These are phyloP conservation scores for Pyracantha coccinea DNA, from an alignment of 331 rosid species.

Conservation along the genomic window DNA sequence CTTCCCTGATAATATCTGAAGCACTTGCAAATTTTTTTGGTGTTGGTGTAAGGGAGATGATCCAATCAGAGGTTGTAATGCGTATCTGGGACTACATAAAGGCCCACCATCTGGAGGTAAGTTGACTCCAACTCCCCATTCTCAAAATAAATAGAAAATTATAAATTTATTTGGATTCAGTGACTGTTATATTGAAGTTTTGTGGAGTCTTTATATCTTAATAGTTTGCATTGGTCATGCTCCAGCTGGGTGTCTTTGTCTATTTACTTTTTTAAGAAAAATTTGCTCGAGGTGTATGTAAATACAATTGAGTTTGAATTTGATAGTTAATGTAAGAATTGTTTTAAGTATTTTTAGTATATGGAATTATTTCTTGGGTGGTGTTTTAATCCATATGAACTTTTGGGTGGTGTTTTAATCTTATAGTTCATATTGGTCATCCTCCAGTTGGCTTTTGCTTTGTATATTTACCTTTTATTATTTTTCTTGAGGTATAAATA, in stretches of 20 bases:
- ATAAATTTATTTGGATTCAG: not conserved
- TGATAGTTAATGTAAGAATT: not conserved
- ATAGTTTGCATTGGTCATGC: not conserved
- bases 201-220: not conserved
- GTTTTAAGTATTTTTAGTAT: not conserved
- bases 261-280: not conserved
- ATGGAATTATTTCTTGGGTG: not conserved
- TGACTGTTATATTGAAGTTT: not conserved
- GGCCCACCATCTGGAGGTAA: slow-evolving; percentile 61
- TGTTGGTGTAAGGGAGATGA: slow-evolving; percentile 66
- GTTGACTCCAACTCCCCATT: not conserved
- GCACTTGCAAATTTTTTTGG: slow-evolving; percentile 72
- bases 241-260: not conserved
- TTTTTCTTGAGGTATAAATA: not conserved
- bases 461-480: not conserved
- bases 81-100: slow-evolving; percentile 83
- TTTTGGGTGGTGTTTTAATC: not conserved
- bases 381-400: not conserved
- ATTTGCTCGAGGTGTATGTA: not conserved
- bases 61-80: slow-evolving; percentile 65
- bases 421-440: not conserved
- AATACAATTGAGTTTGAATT: not conserved
- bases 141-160: not conserved
- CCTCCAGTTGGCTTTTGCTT: not conserved
- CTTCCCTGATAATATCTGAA: slow-evolving; percentile 65